These are phyloP conservation scores for Backusella macrospora DNA, from an alignment of 192 early-diverging fungal genomes.

Conservation along the genomic window DNA sequence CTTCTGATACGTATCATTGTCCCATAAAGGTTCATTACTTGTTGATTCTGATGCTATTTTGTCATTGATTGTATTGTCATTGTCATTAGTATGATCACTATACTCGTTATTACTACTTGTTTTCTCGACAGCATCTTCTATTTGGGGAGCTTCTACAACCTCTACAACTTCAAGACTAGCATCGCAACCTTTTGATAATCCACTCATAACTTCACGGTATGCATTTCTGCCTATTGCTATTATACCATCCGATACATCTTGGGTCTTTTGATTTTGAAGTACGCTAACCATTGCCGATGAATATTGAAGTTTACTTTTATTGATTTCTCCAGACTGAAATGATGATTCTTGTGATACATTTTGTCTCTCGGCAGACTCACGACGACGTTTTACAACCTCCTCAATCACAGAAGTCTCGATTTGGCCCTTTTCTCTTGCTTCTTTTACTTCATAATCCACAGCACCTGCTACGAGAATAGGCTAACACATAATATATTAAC, in stretches of 20 bases:
- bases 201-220: constrained; percentile 44
- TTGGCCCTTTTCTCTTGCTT: constrained; percentile 36
- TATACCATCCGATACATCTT: constrained; percentile 31
- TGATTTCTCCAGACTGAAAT: background rate
- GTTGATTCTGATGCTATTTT: background rate
- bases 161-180: constrained; percentile 24
- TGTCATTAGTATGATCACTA: background rate
- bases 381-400: constrained; percentile 37
- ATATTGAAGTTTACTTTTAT: background rate
- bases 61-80: background rate
- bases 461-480: constrained; percentile 47
- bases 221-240: constrained; percentile 45
- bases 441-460: constrained; percentile 50
- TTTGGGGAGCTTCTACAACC: constrained; percentile 11
- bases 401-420: constrained; percentile 41
- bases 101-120: background rate
- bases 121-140: constrained; percentile 13
- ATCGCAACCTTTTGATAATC: constrained; percentile 41
- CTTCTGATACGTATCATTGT: background rate
- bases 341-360: constrained; percentile 5
- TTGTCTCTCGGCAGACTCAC: constrained; percentile 20
- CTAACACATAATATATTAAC: constrained; percentile 11
- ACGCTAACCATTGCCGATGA: background rate
- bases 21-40: background rate
- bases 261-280: background rate